Percentiles rank a stretch among this genome's conserved stretches.
phyloP scores from a whole-genome alignment of 768 basidiomycete genomes.

The Boletus huronensis region DNA sequence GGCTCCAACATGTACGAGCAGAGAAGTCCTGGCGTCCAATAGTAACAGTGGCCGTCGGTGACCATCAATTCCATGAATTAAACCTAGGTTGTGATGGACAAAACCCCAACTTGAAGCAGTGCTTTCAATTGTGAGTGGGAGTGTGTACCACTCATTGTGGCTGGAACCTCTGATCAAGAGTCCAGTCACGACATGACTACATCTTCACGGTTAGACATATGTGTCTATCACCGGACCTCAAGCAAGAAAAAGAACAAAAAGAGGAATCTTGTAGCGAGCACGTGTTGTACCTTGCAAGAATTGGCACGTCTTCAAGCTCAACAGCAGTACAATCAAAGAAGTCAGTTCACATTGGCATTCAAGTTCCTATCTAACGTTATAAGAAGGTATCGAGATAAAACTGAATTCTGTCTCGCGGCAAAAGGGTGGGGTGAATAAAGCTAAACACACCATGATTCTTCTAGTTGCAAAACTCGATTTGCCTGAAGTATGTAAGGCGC shows the following conservation, averaged over 20 bases:
- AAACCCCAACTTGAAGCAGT: constrained; percentile 59
- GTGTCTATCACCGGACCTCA: constrained; percentile 54
- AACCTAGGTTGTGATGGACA: constrained; percentile 66
- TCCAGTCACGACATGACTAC: constrained; percentile 39
- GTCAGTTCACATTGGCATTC: constrained; percentile 33
- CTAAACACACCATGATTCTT: not conserved
- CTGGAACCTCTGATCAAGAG: not conserved
- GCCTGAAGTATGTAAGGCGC: not conserved
- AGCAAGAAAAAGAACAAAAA: constrained; percentile 63
- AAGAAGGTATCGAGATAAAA: constrained; percentile 42
- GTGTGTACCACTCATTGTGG: not conserved
- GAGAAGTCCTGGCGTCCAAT: constrained; percentile 70
- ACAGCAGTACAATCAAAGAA: constrained; percentile 34
- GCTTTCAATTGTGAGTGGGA: constrained; percentile 48
- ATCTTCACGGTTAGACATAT: constrained; percentile 47
- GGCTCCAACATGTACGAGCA: constrained; percentile 43
- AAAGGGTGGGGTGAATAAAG: constrained; percentile 11
- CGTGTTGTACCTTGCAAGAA: constrained; percentile 50
- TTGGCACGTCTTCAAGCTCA: constrained; percentile 47
- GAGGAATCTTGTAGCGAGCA: constrained; percentile 51
- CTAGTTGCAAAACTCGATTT: constrained; percentile 24
- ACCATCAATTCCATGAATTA: constrained; percentile 51
- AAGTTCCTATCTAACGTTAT: constrained; percentile 8
- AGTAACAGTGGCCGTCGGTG: constrained; percentile 52
- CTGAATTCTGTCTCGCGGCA: constrained; percentile 33